A percentile compares a stretch with the other conserved stretches of the same genome.
Conservation (phyloP, 306 rosid species). For the Parietaria judaica region DNA sequence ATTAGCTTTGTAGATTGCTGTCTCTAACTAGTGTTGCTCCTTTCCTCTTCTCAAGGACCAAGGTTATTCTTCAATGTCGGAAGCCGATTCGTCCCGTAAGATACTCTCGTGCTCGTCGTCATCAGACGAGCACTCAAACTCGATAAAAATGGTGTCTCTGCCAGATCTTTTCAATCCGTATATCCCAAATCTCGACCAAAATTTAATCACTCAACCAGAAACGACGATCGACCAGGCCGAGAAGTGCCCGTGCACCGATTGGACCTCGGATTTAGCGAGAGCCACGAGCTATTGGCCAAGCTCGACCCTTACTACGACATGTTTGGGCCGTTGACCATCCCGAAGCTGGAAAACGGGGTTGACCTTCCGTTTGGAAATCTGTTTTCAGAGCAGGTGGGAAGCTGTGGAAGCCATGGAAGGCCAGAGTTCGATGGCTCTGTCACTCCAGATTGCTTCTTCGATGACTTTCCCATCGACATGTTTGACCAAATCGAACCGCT, state of each 20-base stretch:
- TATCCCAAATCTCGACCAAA: constrained; percentile 18
- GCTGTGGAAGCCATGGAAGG: constrained; percentile 29
- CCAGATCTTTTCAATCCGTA: constrained; percentile 45
- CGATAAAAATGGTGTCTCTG: constrained; percentile 43
- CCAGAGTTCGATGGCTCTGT: constrained; percentile 17
- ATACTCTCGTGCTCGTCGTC: constrained; percentile 30
- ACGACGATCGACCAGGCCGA: constrained; percentile 8
- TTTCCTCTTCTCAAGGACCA: constrained; percentile 28
- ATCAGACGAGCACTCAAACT: constrained; percentile 24
- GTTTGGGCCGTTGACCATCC: constrained; percentile 29
- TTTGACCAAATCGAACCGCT: constrained; percentile 49
- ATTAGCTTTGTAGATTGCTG: too few species aligned
- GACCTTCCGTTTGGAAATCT: constrained; percentile 23
- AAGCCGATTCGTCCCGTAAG: constrained; percentile 48
- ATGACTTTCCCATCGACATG: constrained; percentile 67
- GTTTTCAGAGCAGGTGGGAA: constrained; percentile 34
- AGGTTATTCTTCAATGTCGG: constrained; percentile 48
- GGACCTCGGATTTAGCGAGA: constrained; percentile 38
- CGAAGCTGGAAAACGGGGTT: constrained; percentile 32
- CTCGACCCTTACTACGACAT: constrained; percentile 34
- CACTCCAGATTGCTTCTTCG: constrained; percentile 42
- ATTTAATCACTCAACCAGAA: constrained; percentile 18
- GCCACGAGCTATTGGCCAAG: constrained; percentile 33
- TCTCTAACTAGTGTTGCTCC: too few species aligned
- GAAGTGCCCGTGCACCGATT: constrained; percentile 24